Conservation (phyloP, 345 rosid genomes). For the Cardiospermum halicacabum region DNA sequence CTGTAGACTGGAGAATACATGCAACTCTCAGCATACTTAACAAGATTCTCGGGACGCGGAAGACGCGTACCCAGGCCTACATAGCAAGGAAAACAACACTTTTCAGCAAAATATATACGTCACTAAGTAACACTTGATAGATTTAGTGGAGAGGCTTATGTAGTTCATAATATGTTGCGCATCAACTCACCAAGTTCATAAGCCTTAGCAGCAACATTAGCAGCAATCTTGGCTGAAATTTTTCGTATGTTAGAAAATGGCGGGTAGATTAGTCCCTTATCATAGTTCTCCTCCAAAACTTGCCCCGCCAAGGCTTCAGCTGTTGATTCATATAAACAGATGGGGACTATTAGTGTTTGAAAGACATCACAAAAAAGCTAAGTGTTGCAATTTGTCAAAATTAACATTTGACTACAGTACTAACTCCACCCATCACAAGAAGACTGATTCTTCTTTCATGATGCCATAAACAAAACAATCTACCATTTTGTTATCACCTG, state of each 20-base stretch:
- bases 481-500: background rate
- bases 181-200: slow-evolving; percentile 71
- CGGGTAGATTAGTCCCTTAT: slow-evolving; percentile 84
- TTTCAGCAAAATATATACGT: background rate
- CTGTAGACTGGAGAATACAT: slow-evolving; percentile 88
- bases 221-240: slow-evolving; percentile 92
- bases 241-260: slow-evolving; percentile 74
- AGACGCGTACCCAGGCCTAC: slow-evolving; percentile 80
- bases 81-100: background rate
- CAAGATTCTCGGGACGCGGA: slow-evolving; percentile 76
- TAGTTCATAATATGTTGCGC: background rate
- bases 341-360: background rate
- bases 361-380: background rate
- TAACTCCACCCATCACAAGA: background rate
- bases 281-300: slow-evolving; percentile 59
- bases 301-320: slow-evolving; percentile 90
- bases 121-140: background rate
- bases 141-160: background rate
- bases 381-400: background rate
- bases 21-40: slow-evolving; percentile 86
- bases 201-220: slow-evolving; percentile 87
- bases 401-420: background rate
- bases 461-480: background rate
- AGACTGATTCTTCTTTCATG: background rate
- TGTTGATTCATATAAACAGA: slow-evolving; percentile 22